Percentiles rank a stretch among this genome's conserved stretches.
These are phyloP conservation scores for Scenedesmus sp. DNA, from an alignment of 163 green algal genomes.

Conservation along the genomic window DNA sequence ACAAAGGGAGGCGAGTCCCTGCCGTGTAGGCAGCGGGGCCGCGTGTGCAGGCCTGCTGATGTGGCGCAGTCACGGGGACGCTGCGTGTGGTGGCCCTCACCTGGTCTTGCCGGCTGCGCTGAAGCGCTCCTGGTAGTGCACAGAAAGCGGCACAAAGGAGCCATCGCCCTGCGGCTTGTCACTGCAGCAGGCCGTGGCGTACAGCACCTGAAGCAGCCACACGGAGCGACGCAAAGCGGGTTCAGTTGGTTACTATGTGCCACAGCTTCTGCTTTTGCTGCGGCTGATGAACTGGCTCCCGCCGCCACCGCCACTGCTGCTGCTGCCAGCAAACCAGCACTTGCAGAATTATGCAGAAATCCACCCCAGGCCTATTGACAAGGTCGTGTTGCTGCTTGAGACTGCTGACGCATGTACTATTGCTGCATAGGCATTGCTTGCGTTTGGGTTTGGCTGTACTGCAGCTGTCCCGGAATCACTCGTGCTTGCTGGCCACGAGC, in stretches of 20 bases:
- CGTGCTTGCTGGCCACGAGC: not conserved
- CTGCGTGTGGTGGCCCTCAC: constrained; percentile 47
- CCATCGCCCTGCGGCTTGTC: constrained; percentile 72
- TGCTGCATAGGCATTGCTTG: no score
- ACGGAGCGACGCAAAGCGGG: not conserved
- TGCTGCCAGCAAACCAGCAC: not conserved
- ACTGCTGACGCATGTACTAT: not conserved
- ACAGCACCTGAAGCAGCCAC: constrained; percentile 83
- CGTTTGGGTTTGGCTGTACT: not conserved
- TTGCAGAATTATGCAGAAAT: not conserved
- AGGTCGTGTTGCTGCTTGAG: not conserved
- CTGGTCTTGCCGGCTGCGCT: constrained; percentile 91
- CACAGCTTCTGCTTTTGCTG: no score
- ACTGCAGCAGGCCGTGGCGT: constrained; percentile 90
- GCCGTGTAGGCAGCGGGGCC: no score
- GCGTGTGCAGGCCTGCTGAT: no score
- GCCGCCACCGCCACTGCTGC: not conserved
- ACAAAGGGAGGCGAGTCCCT: no score
- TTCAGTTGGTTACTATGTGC: no score
- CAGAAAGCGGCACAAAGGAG: constrained; percentile 90
- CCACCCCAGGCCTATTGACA: not conserved
- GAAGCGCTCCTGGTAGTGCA: constrained; percentile 97
- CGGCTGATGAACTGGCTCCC: not conserved
- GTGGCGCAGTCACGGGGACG: not conserved
- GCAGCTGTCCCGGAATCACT: not conserved